These are phyloP conservation scores for Persicaria maculosa DNA, from an alignment of 148 eudicot species.

Conservation along the genomic window DNA sequence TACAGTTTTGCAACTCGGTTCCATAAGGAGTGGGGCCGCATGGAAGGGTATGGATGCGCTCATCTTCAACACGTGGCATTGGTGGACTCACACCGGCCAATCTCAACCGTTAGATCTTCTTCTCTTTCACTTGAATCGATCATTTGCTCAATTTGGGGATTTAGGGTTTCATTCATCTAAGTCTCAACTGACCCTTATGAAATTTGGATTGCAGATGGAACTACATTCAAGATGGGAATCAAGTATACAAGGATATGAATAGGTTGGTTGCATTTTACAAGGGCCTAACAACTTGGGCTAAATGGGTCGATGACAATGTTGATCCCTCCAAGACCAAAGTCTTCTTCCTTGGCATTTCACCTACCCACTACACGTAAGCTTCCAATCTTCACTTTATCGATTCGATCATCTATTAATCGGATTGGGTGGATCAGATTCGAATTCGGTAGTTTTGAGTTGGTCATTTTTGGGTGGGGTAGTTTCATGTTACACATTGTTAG, in stretches of 20 bases:
- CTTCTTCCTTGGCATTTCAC: slow-evolving; percentile 61
- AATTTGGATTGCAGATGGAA: slow-evolving; percentile 32
- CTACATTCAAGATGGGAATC: slow-evolving; percentile 28
- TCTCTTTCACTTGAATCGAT: neutral
- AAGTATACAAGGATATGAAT: slow-evolving; percentile 40
- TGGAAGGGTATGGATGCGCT: slow-evolving; percentile 78
- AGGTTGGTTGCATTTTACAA: slow-evolving; percentile 52
- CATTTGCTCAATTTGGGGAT: neutral
- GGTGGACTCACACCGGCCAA: slow-evolving; percentile 77
- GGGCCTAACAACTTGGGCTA: slow-evolving; percentile 65
- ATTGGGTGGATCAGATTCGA: too few relatives aligned
- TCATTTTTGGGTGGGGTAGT: too few relatives aligned
- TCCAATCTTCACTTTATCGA: neutral
- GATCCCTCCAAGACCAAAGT: slow-evolving; percentile 38
- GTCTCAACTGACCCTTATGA: neutral
- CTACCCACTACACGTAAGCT: slow-evolving; percentile 58
- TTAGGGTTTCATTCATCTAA: neutral
- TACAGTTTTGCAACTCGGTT: slow-evolving; percentile 52
- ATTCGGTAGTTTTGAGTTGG: too few relatives aligned
- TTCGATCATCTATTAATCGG: too few relatives aligned
- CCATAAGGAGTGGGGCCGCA: slow-evolving; percentile 43
- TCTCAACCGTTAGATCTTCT: slow-evolving; percentile 51
- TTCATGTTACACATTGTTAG: too few relatives aligned
- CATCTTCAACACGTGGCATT: slow-evolving; percentile 87
- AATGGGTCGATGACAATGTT: slow-evolving; percentile 50